These are phyloP conservation scores for Middelhovenomyces tepae DNA, from an alignment of 805 yeast genomes.

Conservation along the genomic window DNA sequence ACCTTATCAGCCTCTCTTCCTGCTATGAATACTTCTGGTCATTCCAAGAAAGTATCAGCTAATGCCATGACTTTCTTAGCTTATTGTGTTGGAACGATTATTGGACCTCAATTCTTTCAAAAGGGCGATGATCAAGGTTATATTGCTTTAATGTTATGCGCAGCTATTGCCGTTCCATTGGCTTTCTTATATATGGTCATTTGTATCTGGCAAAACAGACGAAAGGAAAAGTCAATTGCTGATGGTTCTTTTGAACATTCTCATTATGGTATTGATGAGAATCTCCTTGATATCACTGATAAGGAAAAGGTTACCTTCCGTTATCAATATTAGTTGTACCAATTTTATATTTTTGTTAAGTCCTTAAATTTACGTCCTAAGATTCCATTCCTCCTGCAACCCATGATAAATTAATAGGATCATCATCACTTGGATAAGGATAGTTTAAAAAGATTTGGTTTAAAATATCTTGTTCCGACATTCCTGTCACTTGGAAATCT, in stretches of 20 bases:
- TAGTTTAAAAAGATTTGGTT: constrained; percentile 9
- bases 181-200: constrained; percentile 7
- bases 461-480: constrained; percentile 9
- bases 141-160: constrained; percentile 8
- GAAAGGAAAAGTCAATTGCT: constrained; percentile 7
- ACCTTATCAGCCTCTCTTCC: too few relatives aligned
- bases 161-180: constrained; percentile 8
- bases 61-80: too few relatives aligned
- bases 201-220: constrained; percentile 6
- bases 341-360: too few relatives aligned
- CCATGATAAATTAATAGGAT: too few relatives aligned
- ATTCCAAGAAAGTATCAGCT: too few relatives aligned
- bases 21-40: too few relatives aligned
- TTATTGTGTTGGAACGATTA: too few relatives aligned
- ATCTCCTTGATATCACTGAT: constrained; percentile 10
- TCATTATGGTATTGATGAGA: constrained; percentile 5
- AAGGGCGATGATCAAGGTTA: too few relatives aligned
- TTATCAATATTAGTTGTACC: constrained; percentile 8
- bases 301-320: constrained; percentile 9
- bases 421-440: too few relatives aligned
- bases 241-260: constrained; percentile 8
- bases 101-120: too few relatives aligned
- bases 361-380: too few relatives aligned
- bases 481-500: constrained; percentile 5
- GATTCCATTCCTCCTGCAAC: too few relatives aligned